These are phyloP conservation scores for Cercospora sesami DNA, from an alignment of 2,329 filamentous ascomycete species.

Conservation along the genomic window DNA sequence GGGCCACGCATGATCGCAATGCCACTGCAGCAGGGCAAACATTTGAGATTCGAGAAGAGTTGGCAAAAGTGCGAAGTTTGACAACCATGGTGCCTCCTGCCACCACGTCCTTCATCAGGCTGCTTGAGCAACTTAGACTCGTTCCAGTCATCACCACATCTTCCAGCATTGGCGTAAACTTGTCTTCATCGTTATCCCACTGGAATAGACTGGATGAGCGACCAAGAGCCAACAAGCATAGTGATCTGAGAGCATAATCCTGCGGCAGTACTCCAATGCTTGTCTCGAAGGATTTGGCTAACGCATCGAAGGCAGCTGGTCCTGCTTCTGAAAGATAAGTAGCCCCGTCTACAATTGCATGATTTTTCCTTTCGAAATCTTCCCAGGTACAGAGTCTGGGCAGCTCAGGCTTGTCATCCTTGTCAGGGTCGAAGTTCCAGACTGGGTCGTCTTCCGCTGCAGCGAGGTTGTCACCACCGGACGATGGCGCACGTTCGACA, in stretches of 20 bases:
- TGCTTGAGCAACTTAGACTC: slow-evolving; percentile 52
- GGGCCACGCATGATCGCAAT: slow-evolving; percentile 44
- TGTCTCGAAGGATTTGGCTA: slow-evolving; percentile 52
- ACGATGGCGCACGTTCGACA: slow-evolving; percentile 21
- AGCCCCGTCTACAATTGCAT: slow-evolving; percentile 43
- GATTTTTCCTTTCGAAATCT: slow-evolving; percentile 49
- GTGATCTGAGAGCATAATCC: slow-evolving; percentile 48
- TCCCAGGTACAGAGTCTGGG: slow-evolving; percentile 67
- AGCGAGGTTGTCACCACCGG: slow-evolving; percentile 22
- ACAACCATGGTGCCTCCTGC: slow-evolving; percentile 38
- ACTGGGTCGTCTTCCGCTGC: slow-evolving; percentile 38
- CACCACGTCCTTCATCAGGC: slow-evolving; percentile 52
- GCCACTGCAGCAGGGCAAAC: slow-evolving; percentile 44
- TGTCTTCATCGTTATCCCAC: slow-evolving; percentile 55
- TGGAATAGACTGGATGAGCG: slow-evolving; percentile 70
- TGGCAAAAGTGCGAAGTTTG: slow-evolving; percentile 26
- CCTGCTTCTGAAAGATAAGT: slow-evolving; percentile 70
- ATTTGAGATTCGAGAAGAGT: neutral
- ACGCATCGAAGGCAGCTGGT: slow-evolving; percentile 64
- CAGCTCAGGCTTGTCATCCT: slow-evolving; percentile 37
- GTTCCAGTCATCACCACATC: slow-evolving; percentile 53
- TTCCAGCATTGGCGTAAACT: slow-evolving; percentile 53
- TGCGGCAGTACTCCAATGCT: slow-evolving; percentile 41
- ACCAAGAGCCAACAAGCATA: slow-evolving; percentile 68
- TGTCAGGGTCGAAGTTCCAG: slow-evolving; percentile 42